A percentile compares a stretch with the other conserved stretches of the same genome.
phyloP scores from a whole-genome alignment of 768 basidiomycete genomes.

The Pisolithus tinctorius region DNA sequence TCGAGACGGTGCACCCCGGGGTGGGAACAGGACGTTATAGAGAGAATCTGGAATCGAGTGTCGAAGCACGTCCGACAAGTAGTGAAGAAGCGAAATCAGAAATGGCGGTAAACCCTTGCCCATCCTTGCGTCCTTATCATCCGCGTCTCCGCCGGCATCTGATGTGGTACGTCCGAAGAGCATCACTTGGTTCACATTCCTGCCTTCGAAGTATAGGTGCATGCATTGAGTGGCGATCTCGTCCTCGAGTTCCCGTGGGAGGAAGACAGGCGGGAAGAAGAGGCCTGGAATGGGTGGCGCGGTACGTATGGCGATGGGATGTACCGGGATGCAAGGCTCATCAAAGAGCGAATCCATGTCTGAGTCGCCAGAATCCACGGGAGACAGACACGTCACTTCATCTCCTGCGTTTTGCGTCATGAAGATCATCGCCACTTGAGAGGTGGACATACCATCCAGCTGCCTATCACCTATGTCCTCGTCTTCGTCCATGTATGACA shows the following conservation, averaged over 20 bases:
- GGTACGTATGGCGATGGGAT: conserved; percentile 23
- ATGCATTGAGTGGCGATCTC: conserved; percentile 46
- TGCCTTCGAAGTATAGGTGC: conserved; percentile 45
- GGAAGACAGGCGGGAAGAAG: conserved; percentile 44
- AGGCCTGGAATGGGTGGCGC: conserved; percentile 61
- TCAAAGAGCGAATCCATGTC: conserved; percentile 47
- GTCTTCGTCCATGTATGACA: neutral
- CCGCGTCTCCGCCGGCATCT: conserved; percentile 5
- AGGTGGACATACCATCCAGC: neutral
- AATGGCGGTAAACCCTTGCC: conserved; percentile 49
- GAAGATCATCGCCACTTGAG: neutral
- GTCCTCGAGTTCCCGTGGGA: conserved; percentile 48
- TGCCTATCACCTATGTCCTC: neutral
- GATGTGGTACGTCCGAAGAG: conserved; percentile 55
- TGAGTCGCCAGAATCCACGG: conserved; percentile 11
- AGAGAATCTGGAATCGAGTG: conserved; percentile 43
- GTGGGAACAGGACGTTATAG: conserved; percentile 58
- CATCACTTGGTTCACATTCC: conserved; percentile 74
- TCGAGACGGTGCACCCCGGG: conserved; percentile 24
- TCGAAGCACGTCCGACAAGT: conserved; percentile 41
- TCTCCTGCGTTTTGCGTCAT: neutral
- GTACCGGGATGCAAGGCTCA: conserved; percentile 21
- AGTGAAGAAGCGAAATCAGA: conserved; percentile 46
- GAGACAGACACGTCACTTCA: neutral
- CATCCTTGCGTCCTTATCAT: conserved; percentile 11